Evolutionary conservation across 1,139 yeast genomes (phyloP), one percentile per base, ranked within the genome.

Genomic region (Geotrichum restrictum): DNA sequence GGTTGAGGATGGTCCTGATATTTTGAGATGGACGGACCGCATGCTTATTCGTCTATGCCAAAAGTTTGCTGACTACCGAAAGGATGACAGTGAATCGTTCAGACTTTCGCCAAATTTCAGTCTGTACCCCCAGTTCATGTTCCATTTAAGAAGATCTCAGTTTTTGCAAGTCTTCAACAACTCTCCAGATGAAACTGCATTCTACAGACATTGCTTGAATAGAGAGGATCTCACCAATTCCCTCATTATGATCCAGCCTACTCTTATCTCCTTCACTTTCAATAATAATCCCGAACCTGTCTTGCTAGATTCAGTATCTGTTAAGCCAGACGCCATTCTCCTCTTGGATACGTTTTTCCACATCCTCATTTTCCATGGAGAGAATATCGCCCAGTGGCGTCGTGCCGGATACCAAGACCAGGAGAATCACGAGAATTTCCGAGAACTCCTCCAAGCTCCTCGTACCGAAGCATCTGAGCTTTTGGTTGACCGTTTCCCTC

Each of bases 121-220:
- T 22, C 72, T 87, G 68, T 75, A 83, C 54, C 93, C 93, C 0
- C 93, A 85, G 63, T 85, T 84, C 64, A 71, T 85, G 64, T 85
- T 79, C 67, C 89, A 85, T 67, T 72, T 85, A 59, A 73, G 91
- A 63, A 73, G 93, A 54, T 82, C 88, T 1, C 85, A 80, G 51
- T 81, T 85, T 60, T 73, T 85, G 32, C 83, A 81, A 62, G 83
- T 84, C 31, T 85, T 85, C 69, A 83, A 83, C 66, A 82, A 81
- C 61, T 85, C 93, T 0, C 94, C 94, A 0, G 94, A 85, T 69
- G 94, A 85, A 67, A 82, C 89, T 1, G 76, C 83, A 37, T 85
- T 77, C 66, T 77, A 82, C 55, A 76, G 89, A 60, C 91, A 84
- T 62, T 71, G 80, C 13, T 78, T 84, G 62, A 71, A 79, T 69